These are phyloP conservation scores for Alopecurus myosuroides DNA, from an alignment of 176 grass and related monocot species.

Conservation along the genomic window DNA sequence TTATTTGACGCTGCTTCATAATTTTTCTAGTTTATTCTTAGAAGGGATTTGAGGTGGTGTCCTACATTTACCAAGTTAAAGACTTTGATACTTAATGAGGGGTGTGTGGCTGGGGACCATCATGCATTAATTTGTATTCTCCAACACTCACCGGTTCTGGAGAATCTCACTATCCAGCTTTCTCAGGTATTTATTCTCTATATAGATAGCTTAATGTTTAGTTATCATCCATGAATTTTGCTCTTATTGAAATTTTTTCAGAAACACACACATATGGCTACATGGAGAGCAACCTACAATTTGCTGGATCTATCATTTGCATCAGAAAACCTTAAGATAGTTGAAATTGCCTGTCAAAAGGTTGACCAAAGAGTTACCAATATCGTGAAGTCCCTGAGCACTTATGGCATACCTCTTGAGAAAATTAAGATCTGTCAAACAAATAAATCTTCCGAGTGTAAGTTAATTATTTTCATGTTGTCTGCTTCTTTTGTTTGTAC, in stretches of 20 bases:
- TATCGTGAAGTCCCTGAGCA: neutral
- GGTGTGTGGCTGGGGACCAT: neutral
- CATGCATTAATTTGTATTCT: neutral
- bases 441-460: neutral
- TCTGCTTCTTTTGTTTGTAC: too few relatives aligned
- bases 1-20: too few relatives aligned
- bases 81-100: neutral
- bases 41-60: constrained; percentile 11
- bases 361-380: neutral
- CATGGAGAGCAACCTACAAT: constrained; percentile 10
- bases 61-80: constrained; percentile 8
- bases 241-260: too few relatives aligned
- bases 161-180: constrained; percentile 2
- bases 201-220: too few relatives aligned
- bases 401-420: neutral
- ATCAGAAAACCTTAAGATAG: constrained; percentile 16
- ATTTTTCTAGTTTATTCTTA: too few relatives aligned
- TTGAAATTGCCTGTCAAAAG: neutral
- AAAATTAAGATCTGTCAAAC: constrained; percentile 1
- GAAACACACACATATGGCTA: too few relatives aligned
- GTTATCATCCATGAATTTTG: too few relatives aligned
- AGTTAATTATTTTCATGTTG: neutral
- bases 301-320: neutral
- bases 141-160: neutral
- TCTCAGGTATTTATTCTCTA: constrained; percentile 1